Evolutionary conservation across 208 protist species (phyloP), one percentile per base, ranked within the genome.

Genomic region (Leishmania major): DNA sequence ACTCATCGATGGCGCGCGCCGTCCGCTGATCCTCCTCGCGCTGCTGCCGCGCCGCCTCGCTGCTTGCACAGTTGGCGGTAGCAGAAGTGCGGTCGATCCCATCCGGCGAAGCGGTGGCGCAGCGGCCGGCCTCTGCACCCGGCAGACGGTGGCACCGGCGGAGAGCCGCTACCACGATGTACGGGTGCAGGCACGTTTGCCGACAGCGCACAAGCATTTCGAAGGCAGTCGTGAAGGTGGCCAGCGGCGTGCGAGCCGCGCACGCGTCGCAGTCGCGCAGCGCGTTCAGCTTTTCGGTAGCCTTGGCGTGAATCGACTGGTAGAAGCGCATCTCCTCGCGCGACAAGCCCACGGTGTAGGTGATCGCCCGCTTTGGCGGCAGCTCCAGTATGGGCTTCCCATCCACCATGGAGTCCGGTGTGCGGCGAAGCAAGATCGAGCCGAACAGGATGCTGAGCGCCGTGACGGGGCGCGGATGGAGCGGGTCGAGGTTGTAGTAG

Each of bases 191-290:
- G 77, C 92, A 96, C 19, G 91, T 89, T 81, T 98, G 95, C 40
- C 94, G 93, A 45, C 95, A 95, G 59, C 94, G 90, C 55, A 97
- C 85, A 1, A 98, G 84, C 91, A 98, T 94, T 86, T 96, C 93
- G 72, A 98, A 94, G 55, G 92, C 91, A 1, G 90, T 93, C 49
- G 82, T 92, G 64, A 92, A 96, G 28, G 84, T 87, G 10, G 82
- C 53, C 28, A 90, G 85, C 5, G 79, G 84, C 45, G 64, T 86
- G 13, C 64, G 69, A 22, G 73, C 22, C 25, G 62, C 69, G 74
- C 73, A 45, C 28, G 70, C 77, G 51, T 82, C 69, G 35, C 84
- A 66, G 40, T 80, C 51, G 25, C 75, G 80, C 77, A 84, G 57
- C n/a, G 62, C 78, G 57, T 89, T 84, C 8, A 96, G 73, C 81